A percentile compares a stretch with the other conserved stretches of the same genome.
Conservation (phyloP, 768 basidiomycete genomes). For the Collybia nuda region DNA sequence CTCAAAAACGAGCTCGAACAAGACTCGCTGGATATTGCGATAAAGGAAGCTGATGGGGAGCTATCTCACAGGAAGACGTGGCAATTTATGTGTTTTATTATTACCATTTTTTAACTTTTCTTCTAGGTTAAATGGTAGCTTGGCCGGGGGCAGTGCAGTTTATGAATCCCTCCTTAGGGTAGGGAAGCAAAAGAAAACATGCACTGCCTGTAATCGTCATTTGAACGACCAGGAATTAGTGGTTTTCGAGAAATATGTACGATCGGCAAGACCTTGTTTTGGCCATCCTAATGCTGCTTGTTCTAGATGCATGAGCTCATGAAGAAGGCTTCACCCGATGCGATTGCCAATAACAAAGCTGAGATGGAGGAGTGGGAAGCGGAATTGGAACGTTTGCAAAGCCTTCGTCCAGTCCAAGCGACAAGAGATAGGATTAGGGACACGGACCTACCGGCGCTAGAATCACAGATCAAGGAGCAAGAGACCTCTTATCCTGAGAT, state of each 20-base stretch:
- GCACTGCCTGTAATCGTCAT: slow-evolving; percentile 74
- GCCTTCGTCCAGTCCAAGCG: slow-evolving; percentile 55
- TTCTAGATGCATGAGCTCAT: slow-evolving; percentile 65
- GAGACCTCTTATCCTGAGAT: slow-evolving; percentile 56
- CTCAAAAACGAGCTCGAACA: slow-evolving; percentile 35
- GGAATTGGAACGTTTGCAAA: slow-evolving; percentile 57
- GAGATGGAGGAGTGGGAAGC: slow-evolving; percentile 62
- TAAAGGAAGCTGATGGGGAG: slow-evolving; percentile 45
- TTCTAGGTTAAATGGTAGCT: slow-evolving; percentile 25
- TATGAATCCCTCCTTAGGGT: slow-evolving; percentile 55
- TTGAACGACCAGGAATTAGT: slow-evolving; percentile 50
- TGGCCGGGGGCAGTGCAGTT: slow-evolving; percentile 32
- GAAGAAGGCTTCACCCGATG: slow-evolving; percentile 50
- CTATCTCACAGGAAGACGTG: slow-evolving; percentile 47
- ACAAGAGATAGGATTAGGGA: slow-evolving; percentile 52
- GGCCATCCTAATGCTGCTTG: not conserved
- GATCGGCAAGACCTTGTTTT: slow-evolving; percentile 32
- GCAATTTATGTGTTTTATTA: not conserved
- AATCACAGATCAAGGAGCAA: slow-evolving; percentile 57
- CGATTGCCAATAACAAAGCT: slow-evolving; percentile 36
- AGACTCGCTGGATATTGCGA: slow-evolving; percentile 41
- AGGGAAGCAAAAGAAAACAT: slow-evolving; percentile 66
- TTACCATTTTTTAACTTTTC: not conserved
- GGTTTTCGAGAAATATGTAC: slow-evolving; percentile 72
- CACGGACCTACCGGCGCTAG: slow-evolving; percentile 66